Evolutionary conservation across 257 asterid species (phyloP).

Genomic region (Solanum virginianum): DNA sequence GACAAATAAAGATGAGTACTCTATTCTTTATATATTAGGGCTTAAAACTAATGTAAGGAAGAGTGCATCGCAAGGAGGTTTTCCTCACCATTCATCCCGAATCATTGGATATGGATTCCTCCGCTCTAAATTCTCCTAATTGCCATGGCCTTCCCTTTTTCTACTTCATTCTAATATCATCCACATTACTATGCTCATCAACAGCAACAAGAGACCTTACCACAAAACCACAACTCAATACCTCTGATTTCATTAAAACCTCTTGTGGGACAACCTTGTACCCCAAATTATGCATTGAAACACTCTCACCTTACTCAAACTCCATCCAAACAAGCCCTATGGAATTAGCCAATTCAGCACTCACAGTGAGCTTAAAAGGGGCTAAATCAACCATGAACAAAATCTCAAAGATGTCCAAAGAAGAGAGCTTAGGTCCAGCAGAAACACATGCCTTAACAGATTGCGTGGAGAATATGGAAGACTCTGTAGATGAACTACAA

Average conservation of each 20-base stretch:
- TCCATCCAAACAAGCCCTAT: neutral
- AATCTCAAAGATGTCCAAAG: neutral
- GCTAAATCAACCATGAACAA: neutral
- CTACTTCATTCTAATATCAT: neutral
- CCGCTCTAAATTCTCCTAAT: neutral
- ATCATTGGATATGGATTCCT: neutral
- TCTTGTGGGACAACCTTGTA: neutral
- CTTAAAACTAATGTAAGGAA: neutral
- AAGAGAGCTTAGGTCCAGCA: neutral
- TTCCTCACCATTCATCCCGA: neutral
- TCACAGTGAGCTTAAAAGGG: neutral
- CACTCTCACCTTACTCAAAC: conserved; percentile 6
- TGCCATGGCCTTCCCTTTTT: neutral
- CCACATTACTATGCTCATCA: neutral
- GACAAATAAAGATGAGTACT: too few relatives aligned
- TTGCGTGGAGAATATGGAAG: conserved; percentile 6
- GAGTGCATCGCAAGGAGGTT: neutral
- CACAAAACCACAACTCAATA: neutral
- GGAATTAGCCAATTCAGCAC: neutral
- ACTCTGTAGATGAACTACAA: conserved; percentile 4
- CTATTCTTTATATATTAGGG: too few relatives aligned
- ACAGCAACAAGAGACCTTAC: neutral
- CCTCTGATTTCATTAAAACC: neutral
- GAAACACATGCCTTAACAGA: conserved; percentile 6
- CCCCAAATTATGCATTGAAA: neutral